Evolutionary conservation across 2,329 filamentous ascomycete genomes (phyloP), one percentile per base, ranked within the genome.

Genomic region (Capronia epimyces): DNA sequence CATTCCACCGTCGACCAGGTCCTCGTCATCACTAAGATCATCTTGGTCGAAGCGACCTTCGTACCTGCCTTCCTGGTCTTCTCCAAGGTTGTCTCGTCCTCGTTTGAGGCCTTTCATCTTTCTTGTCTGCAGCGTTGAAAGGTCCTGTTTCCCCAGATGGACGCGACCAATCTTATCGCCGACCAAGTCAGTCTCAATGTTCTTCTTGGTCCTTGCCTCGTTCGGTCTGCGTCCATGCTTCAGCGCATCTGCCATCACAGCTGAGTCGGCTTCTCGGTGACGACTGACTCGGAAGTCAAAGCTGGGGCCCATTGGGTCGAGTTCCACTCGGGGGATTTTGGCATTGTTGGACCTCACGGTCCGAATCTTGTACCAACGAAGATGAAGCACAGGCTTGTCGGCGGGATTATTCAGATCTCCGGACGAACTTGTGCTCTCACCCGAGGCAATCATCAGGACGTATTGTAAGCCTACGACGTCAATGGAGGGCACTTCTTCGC

Each of bases 51-150:
- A 31, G 10, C 12, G 25, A 8, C 9, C 41, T 29, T 10, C 15
- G 9, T 20, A 12, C 18, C 55, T 54, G 25, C 52, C 52, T 9
- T 58, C 53, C 36, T 50, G 37, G 7, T 51, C 58, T 3, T 72
- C 75, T 45, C 78, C 80, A 20, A 74, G 75, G 36, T 76, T 77
- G 56, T 83, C 83, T 48, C 88, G 81, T 58, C 79, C 82, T 60
- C 93, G 79, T 81, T 97, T 98, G 61, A 98, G 71, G 60, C 90
- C 93, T 82, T 98, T 98, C 90, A 98, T 97, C 82, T 98, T 98
- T 66, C 93, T 84, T 46, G 90, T 94, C 76, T 98, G 93, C 70
- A 98, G 71, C 63, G 86, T 80, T 65, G 76, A 78, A 52, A 98
- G 78, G 72, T 98, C 89, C 72, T 96, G 89, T 74, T 85, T 89